Evolutionary conservation across 1,284 basidiomycete genomes (phyloP), one percentile per base, ranked within the genome.

Genomic region (Boletus mariae): DNA sequence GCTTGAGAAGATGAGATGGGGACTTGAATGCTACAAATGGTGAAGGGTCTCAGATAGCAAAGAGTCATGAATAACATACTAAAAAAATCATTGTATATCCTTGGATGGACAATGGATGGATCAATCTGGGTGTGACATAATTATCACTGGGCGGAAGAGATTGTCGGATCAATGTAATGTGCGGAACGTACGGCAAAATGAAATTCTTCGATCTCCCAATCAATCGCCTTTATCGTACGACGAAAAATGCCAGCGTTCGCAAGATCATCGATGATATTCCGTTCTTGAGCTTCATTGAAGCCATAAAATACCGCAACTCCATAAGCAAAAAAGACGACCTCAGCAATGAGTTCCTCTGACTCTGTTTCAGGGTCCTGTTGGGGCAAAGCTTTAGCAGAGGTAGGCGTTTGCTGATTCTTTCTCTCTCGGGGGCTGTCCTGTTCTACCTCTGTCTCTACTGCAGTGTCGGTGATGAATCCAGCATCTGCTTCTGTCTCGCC

Each of bases 71-170:
- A 47, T 15, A 25, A 74, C 83, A 59, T 63, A 89, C 87, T 94
- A 74, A 94, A 94, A 69, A 94, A 93, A 69, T 94, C 92, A 59
- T 94, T 93, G 71, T 92, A 92, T 63, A 96, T 93, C 54, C 89
- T 83, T 40, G 87, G 93, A 64, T 86, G 94, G 20, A 82, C 78
- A n/a, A 92, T 91, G 46, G 86, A 75, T 1, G 87, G 81, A 63
- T 98, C 94, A 67, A 95, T 91, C 89, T 93, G 56, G 6, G 49
- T 20, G 6, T 7, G 17, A 26, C 11, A 23, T 50, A 6, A 38
- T 41, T 45, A 58, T 5, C 37, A 41, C 20, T n/a, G 25, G 32
- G 12, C 32, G 4, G 11, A 34, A 43, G 4, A 15, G 40, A 11
- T 37, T 29, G 8, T 10, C 17, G 15, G 13, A 13, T 20, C 41